Evolutionary conservation across 805 yeast genomes (phyloP), one percentile per base, ranked within the genome.

Genomic region (Kluyveromyces nonfermentans): DNA sequence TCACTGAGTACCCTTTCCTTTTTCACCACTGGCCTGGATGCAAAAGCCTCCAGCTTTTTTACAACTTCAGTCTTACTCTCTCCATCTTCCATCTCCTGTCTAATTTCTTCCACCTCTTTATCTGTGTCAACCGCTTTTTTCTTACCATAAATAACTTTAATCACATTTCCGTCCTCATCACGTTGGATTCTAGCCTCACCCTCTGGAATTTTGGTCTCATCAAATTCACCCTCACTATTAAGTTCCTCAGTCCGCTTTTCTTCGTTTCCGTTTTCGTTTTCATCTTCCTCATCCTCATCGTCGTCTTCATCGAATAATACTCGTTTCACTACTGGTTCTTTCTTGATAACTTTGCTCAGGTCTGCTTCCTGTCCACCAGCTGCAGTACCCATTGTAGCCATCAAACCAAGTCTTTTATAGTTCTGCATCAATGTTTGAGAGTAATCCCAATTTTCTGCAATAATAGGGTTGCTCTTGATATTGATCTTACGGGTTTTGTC

Each of bases 391-490:
- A 89, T 63, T 52, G 78, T 77, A 9, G 84, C 72, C 32, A 78
- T 70, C 42, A 93, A 69, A 3, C 98, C 98, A 22, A 93, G 67
- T 50, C 71, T 77, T 54, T 81, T 80, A 66, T 93, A 90, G 63
- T 93, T 93, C 60, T 93, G 97, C 42, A 78, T 73, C 47, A 89
- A 67, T 0, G 97, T 89, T 45, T 82, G 70, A 10, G 75, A 74
- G 46, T 79, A 75, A 64, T 93, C 96, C 98, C 98, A 93, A 62
- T 88, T 75, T 30, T 78, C 85, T 4, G 87, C 94, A 49, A 93
- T 84, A 49, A 93, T 76, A 1, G 95, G 85, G 58, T 87, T 86
- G 0, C 85, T 72, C 39, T 72, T 72, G 28, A 85, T 77, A 48
- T 78, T 78, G 46, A 81, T 68, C 52, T 80, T 73, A 59, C 83